Base-by-base conservation (phyloP, 805 yeast species). In the Starmerella etchellsii region DNA sequence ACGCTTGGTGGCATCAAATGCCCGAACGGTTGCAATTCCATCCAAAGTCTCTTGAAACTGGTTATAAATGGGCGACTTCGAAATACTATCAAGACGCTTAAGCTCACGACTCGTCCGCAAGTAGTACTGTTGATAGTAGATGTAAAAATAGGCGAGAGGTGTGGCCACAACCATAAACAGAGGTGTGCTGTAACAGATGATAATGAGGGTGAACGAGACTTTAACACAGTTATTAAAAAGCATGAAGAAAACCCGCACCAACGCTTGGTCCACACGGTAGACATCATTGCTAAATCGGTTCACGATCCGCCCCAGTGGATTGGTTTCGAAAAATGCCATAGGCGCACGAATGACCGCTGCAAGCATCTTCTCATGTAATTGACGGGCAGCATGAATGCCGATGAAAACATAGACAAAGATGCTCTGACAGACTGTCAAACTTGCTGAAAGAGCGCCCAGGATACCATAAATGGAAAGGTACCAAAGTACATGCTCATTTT, bases 241-340 rank as follows among this genome's bases (percentile, higher is more conserved):
- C 54, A 61, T 62, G 23, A 55, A 49, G 44, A 66, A 59, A 9
- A 59, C 58, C 2, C 57, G 48, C 9, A 62, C 55, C 30, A 66
- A 53, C 75, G 73, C 65, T 55, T 82, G 93, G 62, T 87, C 97
- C 46, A 87, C 75, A 56, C 81, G 82, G 62, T 82, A 81, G 35
- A 87, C 74, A 67, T 87, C 97, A 56, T 75, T 81, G 2, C 95
- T 81, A 55, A 87, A 87, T 58, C 97, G 70, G 64, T 87, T 87
- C 57, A 85, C 68, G 42, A 87, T 74, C 61, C 96, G 71, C 25
- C 97, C 97, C 48, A 85, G 77, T 39, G 96, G 97, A 0, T 95
- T 87, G 0, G 94, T 83, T 61, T 87, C 97, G 55, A 87, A 87
- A 56, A 87, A 87, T 28, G 81, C 70, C 95, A 87, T 87, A 44